A percentile compares a stretch with the other conserved stretches of the same genome.
phyloP scores from a whole-genome alignment of 352 stramenopile species.

The Plasmopara viticola region DNA sequence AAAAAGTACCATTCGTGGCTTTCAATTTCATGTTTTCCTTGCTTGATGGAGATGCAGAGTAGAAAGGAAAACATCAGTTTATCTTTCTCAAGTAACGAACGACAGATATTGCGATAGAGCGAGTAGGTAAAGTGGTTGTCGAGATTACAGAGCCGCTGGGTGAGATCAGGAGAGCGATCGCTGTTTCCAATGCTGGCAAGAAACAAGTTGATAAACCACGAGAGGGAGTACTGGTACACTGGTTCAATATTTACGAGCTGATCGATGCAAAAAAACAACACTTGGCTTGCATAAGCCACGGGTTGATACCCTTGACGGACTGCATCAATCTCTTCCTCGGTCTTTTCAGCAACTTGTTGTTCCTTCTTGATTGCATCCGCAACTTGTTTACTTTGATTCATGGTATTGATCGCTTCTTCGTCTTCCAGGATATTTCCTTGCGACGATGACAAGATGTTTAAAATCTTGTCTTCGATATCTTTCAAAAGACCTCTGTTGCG shows the following conservation, averaged over 20 bases:
- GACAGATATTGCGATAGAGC: slow-evolving; percentile 90
- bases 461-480: slow-evolving; percentile 92
- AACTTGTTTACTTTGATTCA: slow-evolving; percentile 87
- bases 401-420: slow-evolving; percentile 89
- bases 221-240: slow-evolving; percentile 91
- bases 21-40: slow-evolving; percentile 73
- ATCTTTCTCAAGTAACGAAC: slow-evolving; percentile 90
- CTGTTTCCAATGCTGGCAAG: slow-evolving; percentile 84
- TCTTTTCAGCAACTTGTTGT: slow-evolving; percentile 86
- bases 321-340: slow-evolving; percentile 86
- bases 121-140: slow-evolving; percentile 89
- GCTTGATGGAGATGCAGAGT: slow-evolving; percentile 83
- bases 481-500: slow-evolving; percentile 90
- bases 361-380: slow-evolving; percentile 92
- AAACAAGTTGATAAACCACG: slow-evolving; percentile 92
- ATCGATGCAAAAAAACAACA: slow-evolving; percentile 93
- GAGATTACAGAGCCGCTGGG: slow-evolving; percentile 73
- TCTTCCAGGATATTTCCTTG: slow-evolving; percentile 93
- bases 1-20: slow-evolving; percentile 90
- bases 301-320: slow-evolving; percentile 86
- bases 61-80: slow-evolving; percentile 93
- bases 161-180: slow-evolving; percentile 68
- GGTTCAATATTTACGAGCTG: slow-evolving; percentile 92
- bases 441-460: slow-evolving; percentile 88
- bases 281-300: slow-evolving; percentile 86